phyloP scores from a whole-genome alignment of 306 rosid genomes.

The Vicia sativa region DNA sequence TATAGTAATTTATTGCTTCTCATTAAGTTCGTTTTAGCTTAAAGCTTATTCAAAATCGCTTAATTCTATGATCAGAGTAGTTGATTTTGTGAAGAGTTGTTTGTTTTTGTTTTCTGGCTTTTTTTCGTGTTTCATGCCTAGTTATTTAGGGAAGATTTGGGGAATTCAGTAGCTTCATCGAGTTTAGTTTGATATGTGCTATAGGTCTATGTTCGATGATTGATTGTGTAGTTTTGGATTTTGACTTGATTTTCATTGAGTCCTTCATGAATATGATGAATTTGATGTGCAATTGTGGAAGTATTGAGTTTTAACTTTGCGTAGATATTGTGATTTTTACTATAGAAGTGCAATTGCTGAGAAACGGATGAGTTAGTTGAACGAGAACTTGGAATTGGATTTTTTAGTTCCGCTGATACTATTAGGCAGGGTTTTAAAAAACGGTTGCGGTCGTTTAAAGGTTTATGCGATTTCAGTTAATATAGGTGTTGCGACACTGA shows the following conservation, averaged over 20 bases:
- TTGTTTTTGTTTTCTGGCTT: conserved; percentile 5
- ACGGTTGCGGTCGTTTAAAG: no score
- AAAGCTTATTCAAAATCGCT: conserved; percentile 21
- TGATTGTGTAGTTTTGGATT: conserved; percentile 19
- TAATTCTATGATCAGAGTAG: conserved; percentile 48
- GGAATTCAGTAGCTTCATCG: conserved; percentile 37
- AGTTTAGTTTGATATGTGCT: conserved; percentile 7
- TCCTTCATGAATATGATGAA: conserved; percentile 18
- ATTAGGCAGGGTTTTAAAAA: no score
- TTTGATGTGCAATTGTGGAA: conserved; percentile 20
- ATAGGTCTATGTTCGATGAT: conserved; percentile 28
- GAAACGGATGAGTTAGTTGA: background rate
- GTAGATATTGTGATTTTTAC: background rate
- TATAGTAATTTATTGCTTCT: conserved; percentile 20
- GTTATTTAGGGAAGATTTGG: conserved; percentile 20
- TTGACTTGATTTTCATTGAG: conserved; percentile 26
- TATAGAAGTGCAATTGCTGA: background rate
- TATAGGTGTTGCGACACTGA: no score
- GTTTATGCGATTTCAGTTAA: no score
- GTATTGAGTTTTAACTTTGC: background rate
- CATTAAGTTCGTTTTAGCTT: conserved; percentile 25
- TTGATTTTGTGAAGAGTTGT: conserved; percentile 3
- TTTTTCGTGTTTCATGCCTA: background rate
- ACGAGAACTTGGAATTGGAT: conserved; percentile 17
- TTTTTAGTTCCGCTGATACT: conserved; percentile 16